Conservation (phyloP, 441 rosid species). For the Omphalea diandra region DNA sequence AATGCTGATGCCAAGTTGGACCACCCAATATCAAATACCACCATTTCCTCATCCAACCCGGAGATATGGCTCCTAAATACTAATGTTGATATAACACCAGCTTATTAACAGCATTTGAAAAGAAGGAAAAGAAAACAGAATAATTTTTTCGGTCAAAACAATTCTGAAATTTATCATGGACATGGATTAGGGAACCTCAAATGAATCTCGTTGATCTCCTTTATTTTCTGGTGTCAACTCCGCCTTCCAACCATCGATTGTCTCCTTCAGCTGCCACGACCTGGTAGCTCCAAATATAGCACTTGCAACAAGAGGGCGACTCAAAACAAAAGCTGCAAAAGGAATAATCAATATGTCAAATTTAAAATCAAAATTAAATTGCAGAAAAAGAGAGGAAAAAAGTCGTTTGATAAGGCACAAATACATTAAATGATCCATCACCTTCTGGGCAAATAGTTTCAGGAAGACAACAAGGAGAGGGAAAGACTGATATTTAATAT, state of each 20-base stretch:
- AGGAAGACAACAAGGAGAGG: neutral
- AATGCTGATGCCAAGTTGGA: no score
- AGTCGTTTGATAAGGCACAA: neutral
- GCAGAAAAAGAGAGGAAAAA: neutral
- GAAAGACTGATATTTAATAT: neutral
- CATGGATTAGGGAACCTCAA: conserved; percentile 58
- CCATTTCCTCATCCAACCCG: no score
- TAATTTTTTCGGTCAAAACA: no score
- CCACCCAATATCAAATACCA: no score
- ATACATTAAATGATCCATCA: neutral
- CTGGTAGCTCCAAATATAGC: conserved; percentile 54
- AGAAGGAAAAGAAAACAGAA: no score
- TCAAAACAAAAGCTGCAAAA: conserved; percentile 49
- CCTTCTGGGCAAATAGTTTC: neutral
- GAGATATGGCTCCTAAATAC: no score
- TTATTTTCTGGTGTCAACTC: conserved; percentile 32
- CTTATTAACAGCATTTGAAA: no score
- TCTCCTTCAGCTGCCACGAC: conserved; percentile 50
- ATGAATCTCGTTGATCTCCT: conserved; percentile 48
- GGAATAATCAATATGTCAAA: neutral
- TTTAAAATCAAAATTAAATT: neutral
- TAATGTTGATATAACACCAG: no score
- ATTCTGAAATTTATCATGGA: conserved; percentile 33
- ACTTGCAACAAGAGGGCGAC: conserved; percentile 59
- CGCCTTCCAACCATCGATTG: conserved; percentile 38